Conservation (phyloP, 2,329 filamentous ascomycete genomes). For the Teratosphaeria pseudoeucalypti region DNA sequence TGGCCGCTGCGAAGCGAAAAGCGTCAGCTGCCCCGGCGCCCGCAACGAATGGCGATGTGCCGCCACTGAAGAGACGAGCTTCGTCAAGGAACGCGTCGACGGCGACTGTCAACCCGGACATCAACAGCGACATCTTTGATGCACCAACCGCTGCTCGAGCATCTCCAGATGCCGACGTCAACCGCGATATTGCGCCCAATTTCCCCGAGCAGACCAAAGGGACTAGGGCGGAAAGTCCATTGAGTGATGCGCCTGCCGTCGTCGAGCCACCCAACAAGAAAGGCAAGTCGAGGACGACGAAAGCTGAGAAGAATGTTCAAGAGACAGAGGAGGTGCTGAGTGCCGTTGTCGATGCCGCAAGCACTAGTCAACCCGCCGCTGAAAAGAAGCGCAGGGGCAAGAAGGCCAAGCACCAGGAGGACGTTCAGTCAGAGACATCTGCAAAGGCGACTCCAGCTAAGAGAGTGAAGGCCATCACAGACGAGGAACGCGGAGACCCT, state of each 20-base stretch:
- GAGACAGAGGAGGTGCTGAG: conserved; percentile 9
- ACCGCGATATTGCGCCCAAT: conserved; percentile 20
- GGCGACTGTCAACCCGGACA: conserved; percentile 17
- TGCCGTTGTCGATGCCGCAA: conserved; percentile 6
- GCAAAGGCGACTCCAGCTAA: conserved; percentile 11
- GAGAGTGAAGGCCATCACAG: conserved; percentile 15
- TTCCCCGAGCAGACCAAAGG: conserved; percentile 13
- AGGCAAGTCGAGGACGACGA: conserved; percentile 6
- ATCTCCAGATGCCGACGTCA: conserved; percentile 32
- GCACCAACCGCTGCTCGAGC: conserved; percentile 32
- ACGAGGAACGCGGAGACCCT: conserved; percentile 31
- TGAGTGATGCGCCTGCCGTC: conserved; percentile 28
- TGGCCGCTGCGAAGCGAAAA: conserved; percentile 20
- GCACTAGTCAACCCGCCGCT: background rate
- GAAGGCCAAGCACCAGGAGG: conserved; percentile 7
- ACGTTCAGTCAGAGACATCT: conserved; percentile 5
- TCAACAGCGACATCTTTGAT: conserved; percentile 33
- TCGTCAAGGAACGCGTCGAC: conserved; percentile 4
- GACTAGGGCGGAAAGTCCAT: conserved; percentile 19
- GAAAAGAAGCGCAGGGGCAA: conserved; percentile 7
- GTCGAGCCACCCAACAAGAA: conserved; percentile 19
- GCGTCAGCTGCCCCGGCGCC: conserved; percentile 5
- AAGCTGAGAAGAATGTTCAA: conserved; percentile 9
- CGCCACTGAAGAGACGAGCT: conserved; percentile 8
- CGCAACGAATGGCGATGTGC: conserved; percentile 8